These are phyloP conservation scores for Piper longum DNA, from an alignment of 164 flowering plant species.

Conservation along the genomic window DNA sequence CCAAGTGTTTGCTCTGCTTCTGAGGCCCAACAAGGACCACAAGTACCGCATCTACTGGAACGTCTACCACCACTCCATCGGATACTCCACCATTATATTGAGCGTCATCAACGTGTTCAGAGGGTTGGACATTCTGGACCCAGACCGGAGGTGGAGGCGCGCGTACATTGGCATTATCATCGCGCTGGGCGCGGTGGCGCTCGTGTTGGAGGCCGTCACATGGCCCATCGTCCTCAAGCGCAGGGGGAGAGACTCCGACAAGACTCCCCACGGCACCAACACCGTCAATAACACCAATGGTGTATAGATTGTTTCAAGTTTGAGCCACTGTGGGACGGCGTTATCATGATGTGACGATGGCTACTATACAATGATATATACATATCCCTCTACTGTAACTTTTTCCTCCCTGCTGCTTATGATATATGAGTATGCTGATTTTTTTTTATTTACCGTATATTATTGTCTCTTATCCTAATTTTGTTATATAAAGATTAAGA, in stretches of 20 bases:
- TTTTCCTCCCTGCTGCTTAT: too few relatives aligned
- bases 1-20: constrained; percentile 58
- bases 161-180: constrained; percentile 29
- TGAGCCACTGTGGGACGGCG: too few relatives aligned
- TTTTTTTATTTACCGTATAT: too few relatives aligned
- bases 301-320: background rate
- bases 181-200: constrained; percentile 16
- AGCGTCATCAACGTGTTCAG: constrained; percentile 43
- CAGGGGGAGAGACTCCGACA: constrained; percentile 15
- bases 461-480: too few relatives aligned
- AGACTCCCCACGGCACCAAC: constrained; percentile 16
- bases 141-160: constrained; percentile 42
- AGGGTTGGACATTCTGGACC: constrained; percentile 5
- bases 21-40: constrained; percentile 78
- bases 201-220: too few relatives aligned
- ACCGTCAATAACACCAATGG: constrained; percentile 10
- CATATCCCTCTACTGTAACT: too few relatives aligned
- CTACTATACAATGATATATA: too few relatives aligned
- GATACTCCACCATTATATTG: constrained; percentile 16
- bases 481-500: too few relatives aligned
- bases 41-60: constrained; percentile 69
- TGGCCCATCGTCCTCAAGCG: constrained; percentile 13
- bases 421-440: too few relatives aligned
- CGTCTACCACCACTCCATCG: constrained; percentile 40
- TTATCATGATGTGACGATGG: too few relatives aligned